Conservation (phyloP, 1,284 basidiomycete genomes). For the Sanghuangporus sanghuang region DNA sequence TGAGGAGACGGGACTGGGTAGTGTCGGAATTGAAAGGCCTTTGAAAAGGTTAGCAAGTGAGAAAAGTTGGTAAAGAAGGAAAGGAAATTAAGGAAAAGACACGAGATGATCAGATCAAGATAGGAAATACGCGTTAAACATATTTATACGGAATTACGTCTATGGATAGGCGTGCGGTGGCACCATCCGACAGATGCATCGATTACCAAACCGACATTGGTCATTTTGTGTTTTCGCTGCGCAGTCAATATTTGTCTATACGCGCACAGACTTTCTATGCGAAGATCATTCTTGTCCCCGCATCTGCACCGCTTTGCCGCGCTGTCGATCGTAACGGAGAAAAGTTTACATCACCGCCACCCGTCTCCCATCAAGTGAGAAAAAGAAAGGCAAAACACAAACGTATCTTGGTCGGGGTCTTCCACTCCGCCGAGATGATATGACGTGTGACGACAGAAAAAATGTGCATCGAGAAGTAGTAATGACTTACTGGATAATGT, state of each 20-base stretch:
- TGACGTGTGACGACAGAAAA: not conserved
- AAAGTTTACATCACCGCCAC: not conserved
- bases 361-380: not conserved
- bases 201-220: not conserved
- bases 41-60: not conserved
- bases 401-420: too few relatives aligned
- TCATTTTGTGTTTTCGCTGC: not conserved
- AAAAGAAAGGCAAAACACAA: not conserved
- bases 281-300: not conserved
- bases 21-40: conserved; percentile 14
- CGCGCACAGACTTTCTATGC: not conserved
- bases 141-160: not conserved
- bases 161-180: not conserved
- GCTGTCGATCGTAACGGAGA: not conserved
- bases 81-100: not conserved
- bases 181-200: not conserved
- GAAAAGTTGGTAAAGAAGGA: too few relatives aligned
- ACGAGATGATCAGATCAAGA: not conserved
- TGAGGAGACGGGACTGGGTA: conserved; percentile 4
- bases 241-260: not conserved
- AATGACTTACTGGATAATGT: conserved; percentile 58
- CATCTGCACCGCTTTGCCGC: conserved; percentile 6
- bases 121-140: not conserved
- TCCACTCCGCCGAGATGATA: too few relatives aligned
- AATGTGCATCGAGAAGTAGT: not conserved